phyloP scores from a whole-genome alignment of 1,139 yeast species.

The Schizosaccharomyces versatilis region DNA sequence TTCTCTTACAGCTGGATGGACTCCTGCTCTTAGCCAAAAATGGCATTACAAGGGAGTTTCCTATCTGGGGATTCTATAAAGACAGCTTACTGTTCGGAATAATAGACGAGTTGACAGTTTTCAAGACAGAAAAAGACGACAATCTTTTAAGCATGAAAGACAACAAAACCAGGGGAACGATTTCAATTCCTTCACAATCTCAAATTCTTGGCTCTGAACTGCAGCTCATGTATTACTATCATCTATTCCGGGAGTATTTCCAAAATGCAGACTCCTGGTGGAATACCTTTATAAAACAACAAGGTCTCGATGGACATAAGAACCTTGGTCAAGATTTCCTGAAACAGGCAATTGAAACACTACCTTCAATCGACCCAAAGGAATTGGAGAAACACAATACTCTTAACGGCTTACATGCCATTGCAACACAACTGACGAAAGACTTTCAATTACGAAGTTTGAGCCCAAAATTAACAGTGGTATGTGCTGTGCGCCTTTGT shows the following conservation, averaged over 20 bases:
- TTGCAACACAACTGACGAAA: neutral
- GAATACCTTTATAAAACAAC: neutral
- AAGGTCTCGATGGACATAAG: neutral
- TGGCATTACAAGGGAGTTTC: slow-evolving; percentile 1
- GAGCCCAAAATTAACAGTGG: neutral
- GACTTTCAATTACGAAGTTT: neutral
- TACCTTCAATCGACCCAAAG: neutral
- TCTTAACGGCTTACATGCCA: neutral
- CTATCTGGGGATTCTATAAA: neutral
- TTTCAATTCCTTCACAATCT: neutral
- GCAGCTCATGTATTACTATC: neutral
- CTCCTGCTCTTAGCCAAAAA: neutral
- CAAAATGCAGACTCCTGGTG: neutral
- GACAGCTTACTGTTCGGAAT: neutral
- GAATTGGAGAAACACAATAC: neutral
- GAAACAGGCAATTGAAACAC: neutral
- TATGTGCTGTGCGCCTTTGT: neutral
- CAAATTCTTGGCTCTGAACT: neutral
- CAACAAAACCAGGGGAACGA: neutral
- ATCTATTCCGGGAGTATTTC: neutral
- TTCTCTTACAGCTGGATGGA: neutral
- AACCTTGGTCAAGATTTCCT: neutral
- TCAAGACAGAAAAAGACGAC: neutral
- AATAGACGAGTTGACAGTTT: neutral
- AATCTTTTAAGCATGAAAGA: neutral